phyloP scores from a whole-genome alignment of 257 asterid genomes.

The Solanum clarkiae region DNA sequence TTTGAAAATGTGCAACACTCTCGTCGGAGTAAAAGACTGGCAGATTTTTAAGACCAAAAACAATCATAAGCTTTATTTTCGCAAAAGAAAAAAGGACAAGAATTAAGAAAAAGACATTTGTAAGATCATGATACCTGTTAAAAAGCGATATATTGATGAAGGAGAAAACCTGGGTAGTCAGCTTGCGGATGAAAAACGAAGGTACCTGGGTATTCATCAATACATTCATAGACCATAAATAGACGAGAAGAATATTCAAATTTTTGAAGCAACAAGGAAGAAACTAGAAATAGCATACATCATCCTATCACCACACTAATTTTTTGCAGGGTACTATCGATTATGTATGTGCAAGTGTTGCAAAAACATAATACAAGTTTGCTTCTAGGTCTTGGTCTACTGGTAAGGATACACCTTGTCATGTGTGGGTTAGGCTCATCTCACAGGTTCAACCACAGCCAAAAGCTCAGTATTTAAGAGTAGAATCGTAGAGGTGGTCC shows the following conservation, averaged over 20 bases:
- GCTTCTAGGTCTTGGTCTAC: background rate
- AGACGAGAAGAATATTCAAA: background rate
- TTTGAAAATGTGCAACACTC: constrained; percentile 96
- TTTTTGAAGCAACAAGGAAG: background rate
- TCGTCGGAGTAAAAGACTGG: constrained; percentile 91
- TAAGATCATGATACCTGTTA: constrained; percentile 49
- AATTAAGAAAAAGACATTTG: background rate
- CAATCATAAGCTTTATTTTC: background rate
- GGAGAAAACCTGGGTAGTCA: constrained; percentile 87
- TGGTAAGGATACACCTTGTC: background rate
- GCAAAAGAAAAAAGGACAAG: background rate
- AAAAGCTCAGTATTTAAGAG: background rate
- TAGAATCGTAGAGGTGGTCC: background rate
- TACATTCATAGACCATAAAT: background rate
- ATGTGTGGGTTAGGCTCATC: background rate
- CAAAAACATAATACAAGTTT: background rate
- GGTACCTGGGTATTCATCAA: constrained; percentile 57
- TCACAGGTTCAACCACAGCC: background rate
- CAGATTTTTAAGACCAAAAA: background rate
- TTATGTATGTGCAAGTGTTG: background rate
- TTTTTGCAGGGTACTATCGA: background rate
- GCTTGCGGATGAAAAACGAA: constrained; percentile 95
- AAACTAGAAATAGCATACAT: background rate
- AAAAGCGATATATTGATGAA: constrained; percentile 91
- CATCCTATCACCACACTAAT: background rate